Evolutionary conservation across 2,329 filamentous ascomycete genomes (phyloP), one percentile per base, ranked within the genome.

Genomic region (Dothistroma pini): DNA sequence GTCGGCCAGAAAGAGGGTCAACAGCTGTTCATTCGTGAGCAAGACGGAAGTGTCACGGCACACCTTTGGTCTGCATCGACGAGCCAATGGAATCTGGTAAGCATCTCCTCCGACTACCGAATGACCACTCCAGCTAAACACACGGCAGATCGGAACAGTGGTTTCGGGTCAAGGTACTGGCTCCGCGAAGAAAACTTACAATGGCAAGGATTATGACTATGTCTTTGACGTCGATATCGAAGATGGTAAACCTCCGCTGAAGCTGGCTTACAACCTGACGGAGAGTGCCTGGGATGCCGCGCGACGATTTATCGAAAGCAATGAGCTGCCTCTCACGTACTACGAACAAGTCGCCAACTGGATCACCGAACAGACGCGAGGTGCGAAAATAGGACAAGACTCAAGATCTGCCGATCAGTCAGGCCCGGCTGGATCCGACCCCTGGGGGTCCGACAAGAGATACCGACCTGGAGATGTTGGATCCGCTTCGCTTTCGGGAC

Each of bases 141-240:
- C 44, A 12, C 25, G 22, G 29, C n/a, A 92, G 73, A 89, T 97
- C 9, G 95, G 95, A n/a, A 96, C 92, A 0, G 93, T 99, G 0
- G 95, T 97, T 69, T 86, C 91, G 3, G 90, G 89, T 5, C 91
- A 89, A 41, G 96, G 91, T 72, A 91, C 87, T 66, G 90, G 91
- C 11, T 86, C 86, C 61, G 54, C 57, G 10, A 92, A 93, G 77
- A 85, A 86, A 8, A 83, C 87, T 60, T 89, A 93, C 72, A 81
- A 90, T 1, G 93, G 93, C 34, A 86, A 96, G 72, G 90, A 93
- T 63, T 99, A 96, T 74, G 95, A 99, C 73, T 97, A 89, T 70
- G 93, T 99, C 9, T 97, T 97, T 68, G 93, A 97, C 71, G 93
- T 97, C 29, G 93, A 96, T 69, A 96, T 97, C 64, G 91, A 96